A percentile compares a stretch with the other conserved stretches of the same genome.
These are phyloP conservation scores for Pseudotsuga menziesii DNA, from an alignment of 75 land plant genomes.

Conservation along the genomic window DNA sequence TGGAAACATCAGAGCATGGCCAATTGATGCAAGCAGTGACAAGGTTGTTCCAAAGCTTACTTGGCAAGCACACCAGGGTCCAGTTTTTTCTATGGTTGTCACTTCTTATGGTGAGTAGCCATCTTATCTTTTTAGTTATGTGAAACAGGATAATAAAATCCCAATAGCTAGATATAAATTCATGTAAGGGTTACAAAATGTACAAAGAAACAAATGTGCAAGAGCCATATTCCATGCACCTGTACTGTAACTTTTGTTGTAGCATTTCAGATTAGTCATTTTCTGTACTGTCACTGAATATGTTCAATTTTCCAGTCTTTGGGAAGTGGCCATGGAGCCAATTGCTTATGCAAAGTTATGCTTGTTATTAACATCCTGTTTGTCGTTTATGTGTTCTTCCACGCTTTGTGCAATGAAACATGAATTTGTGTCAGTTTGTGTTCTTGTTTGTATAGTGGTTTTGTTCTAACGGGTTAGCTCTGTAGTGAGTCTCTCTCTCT, in stretches of 20 bases:
- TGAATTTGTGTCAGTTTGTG: neutral
- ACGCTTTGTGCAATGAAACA: neutral
- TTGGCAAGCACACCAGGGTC: slow-evolving; percentile 77
- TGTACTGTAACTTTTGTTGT: neutral
- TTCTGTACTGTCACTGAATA: neutral
- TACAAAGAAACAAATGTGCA: neutral
- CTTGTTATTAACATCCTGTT: neutral
- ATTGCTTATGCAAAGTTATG: slow-evolving; percentile 5
- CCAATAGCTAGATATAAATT: neutral
- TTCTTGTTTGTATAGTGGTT: slow-evolving; percentile 6
- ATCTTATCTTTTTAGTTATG: neutral
- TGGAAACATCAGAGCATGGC: slow-evolving; percentile 81
- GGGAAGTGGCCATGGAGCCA: neutral
- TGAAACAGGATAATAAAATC: neutral
- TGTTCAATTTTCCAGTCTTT: neutral
- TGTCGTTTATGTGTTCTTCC: neutral
- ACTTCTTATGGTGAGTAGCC: slow-evolving; percentile 59
- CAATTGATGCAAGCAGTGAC: slow-evolving; percentile 27
- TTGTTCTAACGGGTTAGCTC: neutral
- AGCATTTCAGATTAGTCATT: neutral
- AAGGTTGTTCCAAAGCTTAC: slow-evolving; percentile 31
- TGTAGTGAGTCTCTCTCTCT: neutral
- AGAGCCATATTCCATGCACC: neutral
- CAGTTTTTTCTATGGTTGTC: slow-evolving; percentile 63
- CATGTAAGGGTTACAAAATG: neutral